These are phyloP conservation scores for Trametes cubensis DNA, from an alignment of 768 basidiomycete genomes.

Conservation along the genomic window DNA sequence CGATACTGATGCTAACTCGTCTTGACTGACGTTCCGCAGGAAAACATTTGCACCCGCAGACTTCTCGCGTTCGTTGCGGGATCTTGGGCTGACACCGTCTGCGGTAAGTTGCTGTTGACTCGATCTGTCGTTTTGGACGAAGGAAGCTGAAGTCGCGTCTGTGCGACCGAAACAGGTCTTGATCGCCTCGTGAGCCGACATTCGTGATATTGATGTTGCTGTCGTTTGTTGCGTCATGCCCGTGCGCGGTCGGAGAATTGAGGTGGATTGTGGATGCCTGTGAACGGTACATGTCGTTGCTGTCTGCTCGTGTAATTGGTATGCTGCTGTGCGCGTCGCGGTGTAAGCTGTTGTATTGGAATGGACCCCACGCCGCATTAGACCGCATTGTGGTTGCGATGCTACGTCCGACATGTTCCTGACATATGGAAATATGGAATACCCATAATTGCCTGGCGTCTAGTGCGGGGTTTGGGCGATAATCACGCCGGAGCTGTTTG, in stretches of 20 bases:
- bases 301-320: conserved; percentile 1
- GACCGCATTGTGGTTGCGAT: too few relatives aligned
- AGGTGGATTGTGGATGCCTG: not conserved
- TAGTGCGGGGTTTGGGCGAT: conserved; percentile 8
- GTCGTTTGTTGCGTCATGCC: conserved; percentile 7
- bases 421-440: conserved; percentile 3
- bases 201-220: conserved; percentile 5
- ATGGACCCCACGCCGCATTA: not conserved
- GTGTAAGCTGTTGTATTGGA: not conserved
- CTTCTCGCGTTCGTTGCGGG: conserved; percentile 77
- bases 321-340: not conserved
- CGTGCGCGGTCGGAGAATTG: not conserved
- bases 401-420: not conserved
- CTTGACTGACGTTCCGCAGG: conserved; percentile 41
- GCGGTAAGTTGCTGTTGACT: conserved; percentile 52
- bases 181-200: conserved; percentile 27
- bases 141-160: not conserved
- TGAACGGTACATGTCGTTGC: not conserved
- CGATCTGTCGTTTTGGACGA: not conserved
- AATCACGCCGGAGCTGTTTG: conserved; percentile 8
- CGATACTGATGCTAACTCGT: not conserved
- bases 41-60: conserved; percentile 77
- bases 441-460: conserved; percentile 8
- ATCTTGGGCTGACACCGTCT: conserved; percentile 88
- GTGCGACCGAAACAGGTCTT: conserved; percentile 27